Base-by-base conservation (phyloP, 306 rosid species). In the Cucumis hystrix region DNA sequence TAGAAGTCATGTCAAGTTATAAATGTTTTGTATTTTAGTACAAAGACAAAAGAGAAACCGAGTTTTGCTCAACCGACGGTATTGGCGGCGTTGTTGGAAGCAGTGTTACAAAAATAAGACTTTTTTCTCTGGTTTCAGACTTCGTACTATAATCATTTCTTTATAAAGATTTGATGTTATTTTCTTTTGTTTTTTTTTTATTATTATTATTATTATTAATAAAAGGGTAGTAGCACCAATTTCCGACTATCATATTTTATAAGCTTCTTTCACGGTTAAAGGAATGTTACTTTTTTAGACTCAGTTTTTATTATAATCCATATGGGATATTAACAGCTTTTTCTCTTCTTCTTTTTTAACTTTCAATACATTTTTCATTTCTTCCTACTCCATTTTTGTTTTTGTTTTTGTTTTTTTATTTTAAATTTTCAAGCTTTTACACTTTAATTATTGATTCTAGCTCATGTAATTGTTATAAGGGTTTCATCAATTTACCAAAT, bases 31-130 rank as follows among this genome's bases (percentile, higher is more conserved):
- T 17, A 15, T 25, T 7, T 23, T 23, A 14, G 10, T n/a, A 3
- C 54, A 11, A 11, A 49, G 60, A 71, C 60, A 49, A 71, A 61
- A 20, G 13, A 65, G 11, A 4, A 67, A 39, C 54, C 20, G 4
- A 47, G 41, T 17, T 25, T 52, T 47, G 12, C 60, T 25, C 14
- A 15, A 43, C 14, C 59, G 18, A 15, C 41, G 76, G 14, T 71
- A 2, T 33, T 28, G 59, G 75, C 75, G 75, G 75, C 75, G 75
- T 45, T 47, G 39, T 70, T 70, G 75, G 75, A 25, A n/a, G 8
- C 1, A 21, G 58, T 45, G 56, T 12, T 1, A 70, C 8, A 18
- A 70, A 33, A 47, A 45, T 47, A 18, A 7, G n/a, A 21, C 21
- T n/a, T 11, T 35, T 5, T 45, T 62, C 3, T 10, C 2, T 18